Evolutionary conservation across 169 alveolate genomes (phyloP).

Genomic region (Cryptosporidium viatorum): DNA sequence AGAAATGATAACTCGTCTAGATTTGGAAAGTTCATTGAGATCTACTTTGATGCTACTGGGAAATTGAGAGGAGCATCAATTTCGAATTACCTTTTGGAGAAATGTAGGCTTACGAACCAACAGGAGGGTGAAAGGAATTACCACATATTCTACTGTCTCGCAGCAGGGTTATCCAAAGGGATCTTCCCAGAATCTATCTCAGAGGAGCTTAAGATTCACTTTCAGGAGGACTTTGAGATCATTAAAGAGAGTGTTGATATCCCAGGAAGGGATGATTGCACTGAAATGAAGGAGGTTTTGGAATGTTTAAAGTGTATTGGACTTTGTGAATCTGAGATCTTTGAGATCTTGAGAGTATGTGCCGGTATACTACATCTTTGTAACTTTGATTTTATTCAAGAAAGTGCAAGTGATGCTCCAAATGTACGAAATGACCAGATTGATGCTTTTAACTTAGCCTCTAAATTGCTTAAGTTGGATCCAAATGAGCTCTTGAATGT

Average conservation of each 20-base stretch:
- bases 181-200: slow-evolving; percentile 39
- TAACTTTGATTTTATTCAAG: slow-evolving; percentile 84
- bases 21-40: slow-evolving; percentile 97
- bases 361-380: slow-evolving; percentile 86
- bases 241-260: slow-evolving; percentile 79
- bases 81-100: slow-evolving; percentile 89
- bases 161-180: slow-evolving; percentile 79
- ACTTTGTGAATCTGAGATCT: slow-evolving; percentile 81
- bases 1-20: slow-evolving; percentile 97
- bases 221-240: slow-evolving; percentile 33
- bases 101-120: slow-evolving; percentile 87
- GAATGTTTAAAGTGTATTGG: slow-evolving; percentile 85
- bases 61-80: slow-evolving; percentile 81
- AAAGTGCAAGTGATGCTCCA: slow-evolving; percentile 64
- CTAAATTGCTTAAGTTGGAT: slow-evolving; percentile 76
- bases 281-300: slow-evolving; percentile 81
- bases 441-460: slow-evolving; percentile 74
- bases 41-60: slow-evolving; percentile 91
- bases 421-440: slow-evolving; percentile 64
- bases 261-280: slow-evolving; percentile 85
- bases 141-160: slow-evolving; percentile 87
- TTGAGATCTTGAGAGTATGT: slow-evolving; percentile 79
- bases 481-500: slow-evolving; percentile 71
- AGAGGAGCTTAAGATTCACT: slow-evolving; percentile 9
- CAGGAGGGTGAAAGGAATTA: slow-evolving; percentile 86